phyloP scores from a whole-genome alignment of 805 yeast genomes.

The Saturnispora mendoncae region DNA sequence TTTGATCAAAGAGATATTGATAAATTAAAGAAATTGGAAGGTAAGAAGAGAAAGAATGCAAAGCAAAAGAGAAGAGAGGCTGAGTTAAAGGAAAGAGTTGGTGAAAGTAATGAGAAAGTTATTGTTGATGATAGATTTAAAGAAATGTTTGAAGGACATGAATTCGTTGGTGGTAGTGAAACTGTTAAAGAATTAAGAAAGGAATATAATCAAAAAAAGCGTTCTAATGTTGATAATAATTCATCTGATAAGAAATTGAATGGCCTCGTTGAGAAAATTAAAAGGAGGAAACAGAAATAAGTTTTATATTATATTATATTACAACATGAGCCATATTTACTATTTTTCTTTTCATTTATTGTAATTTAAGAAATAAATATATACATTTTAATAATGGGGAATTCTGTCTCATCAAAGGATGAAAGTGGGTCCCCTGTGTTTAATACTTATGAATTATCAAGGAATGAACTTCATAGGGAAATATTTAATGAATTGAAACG shows the following conservation, averaged over 20 bases:
- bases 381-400: conserved; percentile 7
- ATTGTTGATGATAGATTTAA: conserved; percentile 78
- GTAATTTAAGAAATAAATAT: no score
- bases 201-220: conserved; percentile 49
- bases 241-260: conserved; percentile 10
- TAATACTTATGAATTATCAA: background rate
- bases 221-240: conserved; percentile 1
- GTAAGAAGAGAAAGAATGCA: conserved; percentile 40
- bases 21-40: conserved; percentile 54
- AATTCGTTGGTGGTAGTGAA: conserved; percentile 86
- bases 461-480: background rate
- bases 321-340: no score
- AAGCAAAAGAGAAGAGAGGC: conserved; percentile 43
- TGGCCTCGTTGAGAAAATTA: conserved; percentile 44
- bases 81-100: conserved; percentile 35
- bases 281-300: conserved; percentile 24
- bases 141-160: conserved; percentile 76
- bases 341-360: no score
- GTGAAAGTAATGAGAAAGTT: conserved; percentile 28
- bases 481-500: conserved; percentile 3
- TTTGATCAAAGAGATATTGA: conserved; percentile 72
- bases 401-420: background rate
- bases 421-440: background rate
- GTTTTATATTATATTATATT: background rate
- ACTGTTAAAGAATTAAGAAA: conserved; percentile 78